A percentile compares a stretch with the other conserved stretches of the same genome.
These are phyloP conservation scores for Scolecobasidium constrictum DNA, from an alignment of 2,329 filamentous ascomycete genomes.

Conservation along the genomic window DNA sequence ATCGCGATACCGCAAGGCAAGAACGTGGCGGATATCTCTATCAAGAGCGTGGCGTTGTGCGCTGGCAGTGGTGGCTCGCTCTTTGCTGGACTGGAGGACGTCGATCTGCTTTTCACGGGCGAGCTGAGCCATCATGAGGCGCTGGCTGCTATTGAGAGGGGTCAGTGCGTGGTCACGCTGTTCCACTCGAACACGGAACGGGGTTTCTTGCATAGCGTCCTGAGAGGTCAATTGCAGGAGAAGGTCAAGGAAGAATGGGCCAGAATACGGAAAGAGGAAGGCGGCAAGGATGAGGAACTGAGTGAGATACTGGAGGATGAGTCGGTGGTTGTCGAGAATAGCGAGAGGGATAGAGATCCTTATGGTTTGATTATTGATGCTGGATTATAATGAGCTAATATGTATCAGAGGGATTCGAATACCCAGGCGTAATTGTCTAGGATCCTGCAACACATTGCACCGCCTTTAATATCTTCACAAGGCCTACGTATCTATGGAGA, in stretches of 20 bases:
- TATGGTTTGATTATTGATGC: slow-evolving; percentile 64
- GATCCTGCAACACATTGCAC: too few relatives aligned
- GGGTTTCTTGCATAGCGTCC: slow-evolving; percentile 61
- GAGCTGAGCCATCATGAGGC: slow-evolving; percentile 93
- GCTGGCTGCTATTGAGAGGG: slow-evolving; percentile 72
- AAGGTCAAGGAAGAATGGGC: slow-evolving; percentile 48
- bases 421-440: too few relatives aligned
- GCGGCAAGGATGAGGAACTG: slow-evolving; percentile 25
- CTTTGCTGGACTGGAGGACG: slow-evolving; percentile 52
- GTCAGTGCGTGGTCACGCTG: slow-evolving; percentile 69
- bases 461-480: too few relatives aligned
- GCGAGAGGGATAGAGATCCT: slow-evolving; percentile 74
- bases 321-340: slow-evolving; percentile 57
- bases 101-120: slow-evolving; percentile 80
- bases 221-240: slow-evolving; percentile 54
- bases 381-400: too few relatives aligned
- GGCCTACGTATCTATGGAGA: too few relatives aligned
- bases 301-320: slow-evolving; percentile 41
- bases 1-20: slow-evolving; percentile 52
- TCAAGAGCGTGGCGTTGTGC: slow-evolving; percentile 71
- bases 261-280: slow-evolving; percentile 31
- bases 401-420: too few relatives aligned
- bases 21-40: slow-evolving; percentile 42
- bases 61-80: slow-evolving; percentile 79
- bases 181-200: slow-evolving; percentile 94